Conservation (phyloP, 495 filamentous ascomycete genomes). For the Aspergillus campestris region DNA sequence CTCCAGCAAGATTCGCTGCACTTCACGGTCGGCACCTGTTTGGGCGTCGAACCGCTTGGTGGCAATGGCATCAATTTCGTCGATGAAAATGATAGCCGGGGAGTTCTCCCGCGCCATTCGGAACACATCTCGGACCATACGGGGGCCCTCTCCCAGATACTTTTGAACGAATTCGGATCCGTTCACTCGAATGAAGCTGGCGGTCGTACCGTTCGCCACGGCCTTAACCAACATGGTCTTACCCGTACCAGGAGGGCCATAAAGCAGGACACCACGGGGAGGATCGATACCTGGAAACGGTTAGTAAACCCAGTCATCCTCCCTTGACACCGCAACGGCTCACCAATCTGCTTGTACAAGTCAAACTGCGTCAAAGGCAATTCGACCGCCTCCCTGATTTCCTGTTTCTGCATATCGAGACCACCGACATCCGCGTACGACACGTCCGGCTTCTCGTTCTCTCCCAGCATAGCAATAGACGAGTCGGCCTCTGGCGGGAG, state of each 20-base stretch:
- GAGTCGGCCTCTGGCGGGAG: constrained; percentile 96
- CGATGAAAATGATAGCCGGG: constrained; percentile 98
- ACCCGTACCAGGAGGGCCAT: constrained; percentile 92
- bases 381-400: constrained; percentile 96
- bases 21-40: constrained; percentile 93
- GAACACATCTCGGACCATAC: constrained; percentile 99
- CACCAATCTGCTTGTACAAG: constrained; percentile 91
- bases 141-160: constrained; percentile 92
- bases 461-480: constrained; percentile 95
- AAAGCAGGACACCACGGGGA: constrained; percentile 89
- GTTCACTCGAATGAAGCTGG: constrained; percentile 96
- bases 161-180: constrained; percentile 99
- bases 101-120: constrained; percentile 98
- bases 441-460: constrained; percentile 95
- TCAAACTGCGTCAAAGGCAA: constrained; percentile 94
- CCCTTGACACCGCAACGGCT: constrained; percentile 6
- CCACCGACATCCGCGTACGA: constrained; percentile 98
- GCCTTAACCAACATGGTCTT: constrained; percentile 99
- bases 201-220: constrained; percentile 95
- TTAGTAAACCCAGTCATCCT: constrained; percentile 13
- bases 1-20: constrained; percentile 95
- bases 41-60: constrained; percentile 99
- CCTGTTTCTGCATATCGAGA: constrained; percentile 99
- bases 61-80: constrained; percentile 98
- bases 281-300: constrained; percentile 72